Base-by-base conservation (phyloP, 768 basidiomycete genomes). In the Podaxis rugospora region DNA sequence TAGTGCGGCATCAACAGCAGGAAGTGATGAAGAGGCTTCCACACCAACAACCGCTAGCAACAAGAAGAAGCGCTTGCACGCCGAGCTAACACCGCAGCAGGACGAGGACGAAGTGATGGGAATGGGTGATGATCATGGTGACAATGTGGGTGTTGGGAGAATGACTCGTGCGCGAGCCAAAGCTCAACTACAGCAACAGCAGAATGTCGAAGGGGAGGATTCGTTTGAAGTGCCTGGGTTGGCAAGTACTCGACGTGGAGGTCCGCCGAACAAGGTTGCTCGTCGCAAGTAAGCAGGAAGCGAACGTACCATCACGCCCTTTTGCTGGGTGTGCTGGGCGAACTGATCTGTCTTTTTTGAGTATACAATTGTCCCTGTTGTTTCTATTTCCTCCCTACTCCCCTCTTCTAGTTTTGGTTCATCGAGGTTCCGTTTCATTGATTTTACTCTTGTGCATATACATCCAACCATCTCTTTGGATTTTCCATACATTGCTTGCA, bases 61-160 rank as follows among this genome's bases (percentile, higher is more conserved):
- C 71, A 62, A 75, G 70, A 51, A 71, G 69, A 83, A 82, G 67
- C 79, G 80, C 44, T 64, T 76, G 4, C 74, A 73, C 53, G 73
- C 74, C 18, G 78, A 80, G 63, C 65, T 81, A 66, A 77, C 78
- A 3, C 78, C 78, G 44, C 66, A 79, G 52, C 69, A 75, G n/a
- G 80, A 80, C 62, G 77, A 77, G 51, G 57, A 40, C 35, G 59
- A 57, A n/a, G 58, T 16, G 23, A 60, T 60, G 51, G 51, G 42
- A 2, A 40, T 16, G 14, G n/a, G 13, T 23, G 59, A 60, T 23
- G 50, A 37, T 28, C 55, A 57, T n/a, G 18, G 36, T 37, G 23
- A 57, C 25, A 59, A 51, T 16, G 50, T 51, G 44, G 52, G 52
- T 47, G 44, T 37, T 37, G 59, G 59, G 59, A 61, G 52, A 49